Evolutionary conservation across 2,329 filamentous ascomycete species (phyloP).

Genomic region (Curvularia eragrostidis): DNA sequence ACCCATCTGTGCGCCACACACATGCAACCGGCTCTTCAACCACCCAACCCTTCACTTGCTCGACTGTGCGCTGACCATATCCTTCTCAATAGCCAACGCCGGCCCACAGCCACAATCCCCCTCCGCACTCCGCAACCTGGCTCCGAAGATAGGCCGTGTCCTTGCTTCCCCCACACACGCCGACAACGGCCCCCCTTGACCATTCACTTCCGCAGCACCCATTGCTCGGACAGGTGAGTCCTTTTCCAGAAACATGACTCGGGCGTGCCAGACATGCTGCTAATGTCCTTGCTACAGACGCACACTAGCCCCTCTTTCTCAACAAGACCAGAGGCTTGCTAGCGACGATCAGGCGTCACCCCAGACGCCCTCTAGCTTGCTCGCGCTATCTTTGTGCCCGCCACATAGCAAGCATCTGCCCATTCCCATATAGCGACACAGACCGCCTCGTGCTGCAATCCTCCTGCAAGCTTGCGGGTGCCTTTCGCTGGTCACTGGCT

Average conservation of each 20-base stretch:
- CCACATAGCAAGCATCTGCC: constrained; percentile 43
- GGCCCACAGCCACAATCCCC: constrained; percentile 39
- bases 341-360: constrained; percentile 37
- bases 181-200: constrained; percentile 30
- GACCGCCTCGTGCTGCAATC: constrained; percentile 49
- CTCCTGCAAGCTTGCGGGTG: constrained; percentile 40
- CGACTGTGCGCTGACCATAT: constrained; percentile 42
- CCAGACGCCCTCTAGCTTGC: constrained; percentile 43
- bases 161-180: constrained; percentile 25
- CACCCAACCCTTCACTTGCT: constrained; percentile 32
- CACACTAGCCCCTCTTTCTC: constrained; percentile 33
- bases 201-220: constrained; percentile 14
- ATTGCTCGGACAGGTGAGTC: constrained; percentile 38
- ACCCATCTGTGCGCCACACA: constrained; percentile 46
- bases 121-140: constrained; percentile 21
- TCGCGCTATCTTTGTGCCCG: constrained; percentile 43
- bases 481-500: constrained; percentile 46
- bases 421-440: constrained; percentile 47
- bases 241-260: constrained; percentile 23
- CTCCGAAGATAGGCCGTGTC: constrained; percentile 32
- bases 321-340: constrained; percentile 40
- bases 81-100: constrained; percentile 26
- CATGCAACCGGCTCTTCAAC: constrained; percentile 42
- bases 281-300: constrained; percentile 44
- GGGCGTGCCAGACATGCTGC: constrained; percentile 28